Evolutionary conservation across 306 rosid genomes (phyloP).

Genomic region (Hippophae gyantsensis): DNA sequence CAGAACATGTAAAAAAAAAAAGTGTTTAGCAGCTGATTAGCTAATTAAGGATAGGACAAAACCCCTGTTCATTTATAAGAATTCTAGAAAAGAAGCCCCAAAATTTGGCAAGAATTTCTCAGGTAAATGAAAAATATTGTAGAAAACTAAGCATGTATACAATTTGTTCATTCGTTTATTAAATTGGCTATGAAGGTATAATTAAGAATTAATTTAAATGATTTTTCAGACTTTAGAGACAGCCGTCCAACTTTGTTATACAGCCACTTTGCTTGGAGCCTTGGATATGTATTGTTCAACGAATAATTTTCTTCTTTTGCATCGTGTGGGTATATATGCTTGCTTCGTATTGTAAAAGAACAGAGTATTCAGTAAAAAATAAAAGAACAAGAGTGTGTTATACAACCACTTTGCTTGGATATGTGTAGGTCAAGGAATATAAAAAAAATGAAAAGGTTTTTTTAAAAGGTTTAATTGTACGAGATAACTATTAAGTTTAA

Average conservation of each 20-base stretch:
- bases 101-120: not conserved
- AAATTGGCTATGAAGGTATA: too few species aligned
- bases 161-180: too few species aligned
- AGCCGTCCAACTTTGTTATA: constrained; percentile 33
- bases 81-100: constrained; percentile 17
- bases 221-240: not conserved
- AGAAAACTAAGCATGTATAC: too few species aligned
- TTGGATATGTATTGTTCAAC: constrained; percentile 37
- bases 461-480: too few species aligned
- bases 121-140: constrained; percentile 26
- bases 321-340: constrained; percentile 64
- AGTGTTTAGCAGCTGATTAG: constrained; percentile 18
- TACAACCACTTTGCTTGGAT: too few species aligned
- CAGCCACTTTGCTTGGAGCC: constrained; percentile 40
- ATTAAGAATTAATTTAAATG: too few species aligned
- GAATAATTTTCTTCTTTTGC: constrained; percentile 17
- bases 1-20: constrained; percentile 18
- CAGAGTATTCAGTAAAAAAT: constrained; percentile 15
- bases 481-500: too few species aligned
- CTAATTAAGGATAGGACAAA: not conserved
- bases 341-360: constrained; percentile 60
- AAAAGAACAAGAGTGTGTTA: too few species aligned
- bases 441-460: too few species aligned
- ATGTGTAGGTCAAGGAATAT: too few species aligned
- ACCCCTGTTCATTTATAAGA: not conserved